These are phyloP conservation scores for Sinapis alba DNA, from an alignment of 441 rosid species.

Conservation along the genomic window DNA sequence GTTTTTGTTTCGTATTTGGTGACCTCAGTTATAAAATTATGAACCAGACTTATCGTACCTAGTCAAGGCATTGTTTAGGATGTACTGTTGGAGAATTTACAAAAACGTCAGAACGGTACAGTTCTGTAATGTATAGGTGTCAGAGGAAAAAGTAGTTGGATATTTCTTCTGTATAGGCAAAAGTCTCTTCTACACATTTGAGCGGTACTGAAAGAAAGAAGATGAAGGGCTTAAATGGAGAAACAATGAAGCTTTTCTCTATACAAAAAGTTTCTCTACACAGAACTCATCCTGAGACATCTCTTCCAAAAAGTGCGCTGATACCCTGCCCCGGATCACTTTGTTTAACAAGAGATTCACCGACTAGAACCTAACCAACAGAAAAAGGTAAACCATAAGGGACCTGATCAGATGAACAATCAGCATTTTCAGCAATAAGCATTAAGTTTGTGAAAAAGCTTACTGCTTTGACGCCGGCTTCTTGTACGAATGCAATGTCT, in stretches of 20 bases:
- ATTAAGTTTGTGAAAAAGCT: constrained; percentile 31
- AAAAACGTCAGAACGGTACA: neutral
- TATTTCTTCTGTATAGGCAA: neutral
- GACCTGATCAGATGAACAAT: neutral
- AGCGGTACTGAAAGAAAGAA: neutral
- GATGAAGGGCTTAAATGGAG: neutral
- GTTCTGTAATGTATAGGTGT: neutral
- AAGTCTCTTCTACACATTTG: constrained; percentile 8
- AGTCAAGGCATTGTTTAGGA: neutral
- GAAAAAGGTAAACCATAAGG: constrained; percentile 5
- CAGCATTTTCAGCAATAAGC: neutral
- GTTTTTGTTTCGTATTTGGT: constrained; percentile 8
- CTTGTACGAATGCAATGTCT: constrained; percentile 83
- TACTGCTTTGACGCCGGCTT: constrained; percentile 92
- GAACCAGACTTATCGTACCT: neutral
- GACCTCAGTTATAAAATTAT: constrained; percentile 3
- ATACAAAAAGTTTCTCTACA: constrained; percentile 23
- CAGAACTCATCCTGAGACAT: constrained; percentile 49
- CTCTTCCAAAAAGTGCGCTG: constrained; percentile 75
- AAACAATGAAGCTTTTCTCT: constrained; percentile 26
- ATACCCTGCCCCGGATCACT: constrained; percentile 74
- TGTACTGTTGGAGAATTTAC: neutral
- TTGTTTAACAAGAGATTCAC: constrained; percentile 87
- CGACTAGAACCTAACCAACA: constrained; percentile 79
- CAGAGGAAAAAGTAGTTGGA: neutral